phyloP scores from a whole-genome alignment of 2,329 filamentous ascomycete species.

The Hansfordia pulvinata region DNA sequence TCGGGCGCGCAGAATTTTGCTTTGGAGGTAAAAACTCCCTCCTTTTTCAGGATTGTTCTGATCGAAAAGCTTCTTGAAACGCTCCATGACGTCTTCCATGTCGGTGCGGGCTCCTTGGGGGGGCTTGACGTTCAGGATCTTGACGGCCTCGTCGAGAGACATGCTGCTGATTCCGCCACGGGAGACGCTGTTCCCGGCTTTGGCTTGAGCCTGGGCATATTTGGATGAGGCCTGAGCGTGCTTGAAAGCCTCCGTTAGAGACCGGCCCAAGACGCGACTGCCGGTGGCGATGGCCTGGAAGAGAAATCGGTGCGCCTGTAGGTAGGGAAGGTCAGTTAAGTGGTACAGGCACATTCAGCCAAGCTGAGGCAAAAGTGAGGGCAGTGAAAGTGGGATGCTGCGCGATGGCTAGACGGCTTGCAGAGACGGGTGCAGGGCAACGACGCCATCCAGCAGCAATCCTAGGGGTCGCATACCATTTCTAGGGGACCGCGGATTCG shows the following conservation, averaged over 20 bases:
- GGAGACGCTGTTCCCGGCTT: constrained; percentile 31
- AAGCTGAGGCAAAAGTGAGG: too few species aligned
- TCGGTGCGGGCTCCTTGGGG: constrained; percentile 66
- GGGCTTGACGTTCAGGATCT: constrained; percentile 90
- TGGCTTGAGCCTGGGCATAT: constrained; percentile 62
- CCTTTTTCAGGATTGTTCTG: constrained; percentile 89
- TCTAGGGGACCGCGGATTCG: too few species aligned
- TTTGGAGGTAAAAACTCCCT: constrained; percentile 95
- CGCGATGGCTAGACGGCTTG: too few species aligned
- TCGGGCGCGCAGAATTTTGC: constrained; percentile 83
- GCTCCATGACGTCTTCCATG: constrained; percentile 64
- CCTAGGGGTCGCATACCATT: too few species aligned
- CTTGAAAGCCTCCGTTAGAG: constrained; percentile 88
- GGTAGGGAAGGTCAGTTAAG: constrained; percentile 3
- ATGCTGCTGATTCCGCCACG: too few species aligned
- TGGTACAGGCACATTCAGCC: too few species aligned
- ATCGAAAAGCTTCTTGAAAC: constrained; percentile 94
- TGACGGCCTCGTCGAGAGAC: constrained; percentile 91
- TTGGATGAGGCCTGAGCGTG: constrained; percentile 81
- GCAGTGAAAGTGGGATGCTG: too few species aligned
- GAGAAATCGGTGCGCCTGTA: constrained; percentile 87
- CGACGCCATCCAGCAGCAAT: too few species aligned
- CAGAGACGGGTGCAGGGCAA: too few species aligned
- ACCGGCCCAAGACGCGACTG: constrained; percentile 80
- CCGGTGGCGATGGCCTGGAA: constrained; percentile 86